Conservation (phyloP, 2,329 filamentous ascomycete genomes). For the Mycosphaerella arachidis region DNA sequence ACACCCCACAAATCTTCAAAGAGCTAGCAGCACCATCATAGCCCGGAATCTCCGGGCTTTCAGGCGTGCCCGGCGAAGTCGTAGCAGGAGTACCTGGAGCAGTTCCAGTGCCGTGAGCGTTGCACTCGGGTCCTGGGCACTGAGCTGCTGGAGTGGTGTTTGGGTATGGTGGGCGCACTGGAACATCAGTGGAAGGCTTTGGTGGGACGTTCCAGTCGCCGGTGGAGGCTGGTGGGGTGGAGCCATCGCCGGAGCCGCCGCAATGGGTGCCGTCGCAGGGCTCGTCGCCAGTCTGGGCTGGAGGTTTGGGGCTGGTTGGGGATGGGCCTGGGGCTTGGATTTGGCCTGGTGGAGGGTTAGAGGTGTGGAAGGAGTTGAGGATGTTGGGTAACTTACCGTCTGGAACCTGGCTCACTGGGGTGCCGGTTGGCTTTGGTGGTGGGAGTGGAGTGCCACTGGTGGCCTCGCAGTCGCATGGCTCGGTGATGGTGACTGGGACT, state of each 20-base stretch:
- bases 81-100: neutral
- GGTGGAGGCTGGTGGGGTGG: neutral
- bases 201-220: neutral
- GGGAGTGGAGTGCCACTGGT: conserved; percentile 23
- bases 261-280: conserved; percentile 5
- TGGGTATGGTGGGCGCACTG: conserved; percentile 17
- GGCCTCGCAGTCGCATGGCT: conserved; percentile 34
- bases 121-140: conserved; percentile 27
- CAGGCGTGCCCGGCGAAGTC: neutral
- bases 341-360: conserved; percentile 10
- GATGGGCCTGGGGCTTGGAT: conserved; percentile 11
- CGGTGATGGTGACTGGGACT: conserved; percentile 32
- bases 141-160: conserved; percentile 12
- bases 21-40: neutral
- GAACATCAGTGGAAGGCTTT: conserved; percentile 1
- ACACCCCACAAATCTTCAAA: neutral
- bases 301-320: conserved; percentile 1
- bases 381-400: conserved; percentile 15
- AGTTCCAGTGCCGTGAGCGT: conserved; percentile 19
- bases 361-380: neutral
- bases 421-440: conserved; percentile 18
- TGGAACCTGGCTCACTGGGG: conserved; percentile 18
- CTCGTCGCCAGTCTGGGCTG: neutral
- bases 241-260: conserved; percentile 7
- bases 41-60: neutral